A percentile compares a stretch with the other conserved stretches of the same genome.
These are phyloP conservation scores for Begonia peltatifolia DNA, from an alignment of 306 rosid species.

Conservation along the genomic window DNA sequence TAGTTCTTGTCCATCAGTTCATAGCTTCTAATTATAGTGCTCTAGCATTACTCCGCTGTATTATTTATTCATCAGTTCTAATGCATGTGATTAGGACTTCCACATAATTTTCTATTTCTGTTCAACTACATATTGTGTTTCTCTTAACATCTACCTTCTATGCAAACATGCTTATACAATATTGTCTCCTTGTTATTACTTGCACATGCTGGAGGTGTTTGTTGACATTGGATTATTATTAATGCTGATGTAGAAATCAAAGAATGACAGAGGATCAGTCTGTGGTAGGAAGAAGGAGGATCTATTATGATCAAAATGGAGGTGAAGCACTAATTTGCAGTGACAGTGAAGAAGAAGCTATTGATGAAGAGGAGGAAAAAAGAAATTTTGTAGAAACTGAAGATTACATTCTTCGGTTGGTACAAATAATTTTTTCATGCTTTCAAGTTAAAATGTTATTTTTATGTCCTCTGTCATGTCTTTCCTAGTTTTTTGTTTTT, in stretches of 20 bases:
- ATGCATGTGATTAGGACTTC: no score
- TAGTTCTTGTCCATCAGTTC: no score
- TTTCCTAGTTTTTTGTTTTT: no score
- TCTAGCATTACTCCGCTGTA: no score
- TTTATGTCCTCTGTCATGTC: no score
- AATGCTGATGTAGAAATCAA: slow-evolving; percentile 63
- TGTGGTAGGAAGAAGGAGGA: slow-evolving; percentile 87
- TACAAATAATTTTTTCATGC: not conserved
- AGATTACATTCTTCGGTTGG: slow-evolving; percentile 88
- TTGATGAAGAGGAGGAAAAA: slow-evolving; percentile 88
- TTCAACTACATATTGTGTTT: not conserved
- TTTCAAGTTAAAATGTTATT: no score
- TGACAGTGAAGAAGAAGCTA: slow-evolving; percentile 90
- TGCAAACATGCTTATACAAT: not conserved
- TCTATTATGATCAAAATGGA: slow-evolving; percentile 93
- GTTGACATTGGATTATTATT: slow-evolving; percentile 2
- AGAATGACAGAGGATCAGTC: slow-evolving; percentile 99
- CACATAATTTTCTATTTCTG: no score
- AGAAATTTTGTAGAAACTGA: slow-evolving; percentile 75
- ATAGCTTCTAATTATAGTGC: no score
- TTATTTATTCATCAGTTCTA: no score
- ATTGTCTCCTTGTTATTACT: not conserved
- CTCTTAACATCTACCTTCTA: not conserved
- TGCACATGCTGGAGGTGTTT: not conserved
- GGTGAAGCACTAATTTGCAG: slow-evolving; percentile 98